phyloP scores from a whole-genome alignment of 257 asterid genomes.

The Fraxinus americana region DNA sequence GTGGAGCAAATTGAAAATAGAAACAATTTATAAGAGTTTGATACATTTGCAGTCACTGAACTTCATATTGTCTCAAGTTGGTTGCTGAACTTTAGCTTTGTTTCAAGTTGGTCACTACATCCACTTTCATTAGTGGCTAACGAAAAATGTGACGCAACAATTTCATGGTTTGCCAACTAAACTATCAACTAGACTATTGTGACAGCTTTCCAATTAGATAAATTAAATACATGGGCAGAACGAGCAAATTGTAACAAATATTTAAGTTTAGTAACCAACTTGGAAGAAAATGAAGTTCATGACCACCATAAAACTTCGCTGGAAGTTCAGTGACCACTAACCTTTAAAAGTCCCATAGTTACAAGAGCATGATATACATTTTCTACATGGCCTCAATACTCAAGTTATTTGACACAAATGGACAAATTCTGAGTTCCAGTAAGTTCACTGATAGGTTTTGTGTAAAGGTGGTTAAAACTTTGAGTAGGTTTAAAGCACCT shows the following conservation, averaged over 20 bases:
- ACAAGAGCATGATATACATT: neutral
- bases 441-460: neutral
- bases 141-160: no score
- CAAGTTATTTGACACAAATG: neutral
- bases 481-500: neutral
- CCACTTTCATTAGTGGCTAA: neutral
- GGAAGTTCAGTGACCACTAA: neutral
- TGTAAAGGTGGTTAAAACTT: neutral
- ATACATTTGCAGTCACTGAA: neutral
- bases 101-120: neutral
- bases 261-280: neutral
- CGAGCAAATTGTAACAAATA: neutral
- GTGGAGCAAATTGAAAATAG: neutral
- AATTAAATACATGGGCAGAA: neutral
- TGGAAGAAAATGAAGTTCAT: neutral
- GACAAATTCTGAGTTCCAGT: neutral
- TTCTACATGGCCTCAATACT: neutral
- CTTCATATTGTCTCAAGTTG: neutral
- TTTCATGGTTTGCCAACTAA: neutral
- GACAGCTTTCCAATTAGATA: neutral
- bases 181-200: neutral
- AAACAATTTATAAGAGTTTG: neutral
- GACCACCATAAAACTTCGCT: neutral
- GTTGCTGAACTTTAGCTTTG: neutral
- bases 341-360: neutral